Evolutionary conservation across 208 protist genomes (phyloP).

Genomic region (Crithidia expoeki): DNA sequence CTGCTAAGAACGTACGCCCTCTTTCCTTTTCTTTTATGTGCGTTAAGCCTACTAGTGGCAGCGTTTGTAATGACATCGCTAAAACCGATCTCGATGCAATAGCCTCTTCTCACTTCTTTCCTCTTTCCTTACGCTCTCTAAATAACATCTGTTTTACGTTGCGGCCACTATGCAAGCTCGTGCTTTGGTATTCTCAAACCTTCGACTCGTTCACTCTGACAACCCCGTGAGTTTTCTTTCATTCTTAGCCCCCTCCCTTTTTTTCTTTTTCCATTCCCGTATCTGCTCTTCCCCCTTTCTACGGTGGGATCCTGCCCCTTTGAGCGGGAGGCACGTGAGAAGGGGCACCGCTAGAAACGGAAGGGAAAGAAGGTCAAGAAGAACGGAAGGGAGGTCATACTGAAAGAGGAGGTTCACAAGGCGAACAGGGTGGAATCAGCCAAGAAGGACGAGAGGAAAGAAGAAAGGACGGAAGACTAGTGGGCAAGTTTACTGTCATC

Average conservation of each 20-base stretch:
- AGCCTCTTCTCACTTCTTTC: no score
- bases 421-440: slow-evolving; percentile 11
- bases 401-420: slow-evolving; percentile 13
- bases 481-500: no score
- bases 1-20: not conserved
- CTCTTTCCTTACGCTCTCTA: no score
- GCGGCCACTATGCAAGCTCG: no score
- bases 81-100: no score
- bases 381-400: not conserved
- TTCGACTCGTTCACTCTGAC: no score
- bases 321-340: slow-evolving; percentile 9
- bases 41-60: not conserved
- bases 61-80: no score
- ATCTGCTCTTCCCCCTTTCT: not conserved
- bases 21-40: slow-evolving; percentile 11
- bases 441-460: slow-evolving; percentile 3
- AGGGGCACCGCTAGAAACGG: slow-evolving; percentile 3
- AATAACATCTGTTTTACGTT: no score
- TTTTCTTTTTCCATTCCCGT: slow-evolving; percentile 6
- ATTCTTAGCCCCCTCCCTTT: slow-evolving; percentile 9
- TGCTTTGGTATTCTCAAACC: no score
- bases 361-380: slow-evolving; percentile 15
- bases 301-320: slow-evolving; percentile 11
- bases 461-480: not conserved
- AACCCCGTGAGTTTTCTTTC: no score